Conservation (phyloP, 352 stramenopile species). For the Phytophthora boehmeriae region DNA sequence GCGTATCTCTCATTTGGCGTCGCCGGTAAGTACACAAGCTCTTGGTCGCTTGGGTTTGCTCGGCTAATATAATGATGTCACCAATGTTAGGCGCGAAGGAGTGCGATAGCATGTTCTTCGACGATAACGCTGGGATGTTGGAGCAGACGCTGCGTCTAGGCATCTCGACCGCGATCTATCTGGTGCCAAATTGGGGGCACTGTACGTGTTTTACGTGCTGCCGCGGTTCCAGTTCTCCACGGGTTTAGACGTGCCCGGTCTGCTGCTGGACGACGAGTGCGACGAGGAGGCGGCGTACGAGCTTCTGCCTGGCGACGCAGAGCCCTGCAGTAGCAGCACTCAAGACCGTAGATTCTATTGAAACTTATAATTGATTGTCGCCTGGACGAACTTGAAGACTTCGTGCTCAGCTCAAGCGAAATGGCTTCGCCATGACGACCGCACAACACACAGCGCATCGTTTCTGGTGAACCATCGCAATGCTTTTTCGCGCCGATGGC, state of each 20-base stretch:
- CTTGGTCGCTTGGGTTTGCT: neutral
- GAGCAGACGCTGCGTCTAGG: slow-evolving; percentile 61
- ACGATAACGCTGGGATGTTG: slow-evolving; percentile 56
- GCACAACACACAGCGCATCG: no score
- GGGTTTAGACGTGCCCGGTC: slow-evolving; percentile 56
- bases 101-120: slow-evolving; percentile 78
- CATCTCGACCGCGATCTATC: slow-evolving; percentile 57
- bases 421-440: neutral
- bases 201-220: slow-evolving; percentile 80
- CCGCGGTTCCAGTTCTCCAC: slow-evolving; percentile 71
- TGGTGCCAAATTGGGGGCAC: slow-evolving; percentile 69
- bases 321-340: slow-evolving; percentile 14
- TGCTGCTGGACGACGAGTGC: slow-evolving; percentile 30
- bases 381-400: neutral
- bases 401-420: slow-evolving; percentile 1
- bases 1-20: slow-evolving; percentile 65
- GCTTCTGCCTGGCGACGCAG: slow-evolving; percentile 21
- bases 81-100: slow-evolving; percentile 31
- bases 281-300: slow-evolving; percentile 19
- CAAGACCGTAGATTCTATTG: slow-evolving; percentile 24
- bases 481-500: slow-evolving; percentile 1
- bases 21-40: slow-evolving; percentile 33
- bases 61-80: neutral
- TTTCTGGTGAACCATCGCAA: neutral
- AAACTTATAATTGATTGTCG: neutral